Evolutionary conservation across 805 yeast species (phyloP), one percentile per base, ranked within the genome.

Genomic region (Peterozyma xylosa): DNA sequence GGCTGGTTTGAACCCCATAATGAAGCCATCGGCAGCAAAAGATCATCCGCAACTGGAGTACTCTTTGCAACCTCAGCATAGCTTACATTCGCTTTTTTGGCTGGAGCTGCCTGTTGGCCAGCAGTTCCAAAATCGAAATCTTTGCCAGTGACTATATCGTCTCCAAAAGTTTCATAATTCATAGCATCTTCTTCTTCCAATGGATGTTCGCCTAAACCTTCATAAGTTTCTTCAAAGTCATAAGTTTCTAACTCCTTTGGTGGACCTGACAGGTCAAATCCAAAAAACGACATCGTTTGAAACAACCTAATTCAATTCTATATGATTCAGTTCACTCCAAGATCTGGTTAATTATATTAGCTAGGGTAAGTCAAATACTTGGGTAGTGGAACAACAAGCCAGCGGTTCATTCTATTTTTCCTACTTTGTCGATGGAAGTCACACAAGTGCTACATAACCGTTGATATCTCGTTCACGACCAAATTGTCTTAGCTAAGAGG

Each of bases 211-310:
- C 87, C 95, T 44, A 82, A 71, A 2, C 91, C 90, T 45, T 80
- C 86, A 60, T 85, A 86, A 15, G 91, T 80, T 32, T 88, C 95
- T 54, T 88, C 95, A 58, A 87, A 88, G 58, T 86, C 89, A 58
- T 77, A 70, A 9, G 75, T 64, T 39, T 71, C 70, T 35, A 54
- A 43, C 21, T 55, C 51, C 33, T 51, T 48, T 9, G 63, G 57
- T 10, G 67, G 53, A 9, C 66, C 76, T 14, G 68, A 57, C 17
- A 11, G 14, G 53, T 79, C 79, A 55, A 80, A 76, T 21, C 84
- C 86, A 60, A 80, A 80, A 56, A 80, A 80, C 35, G 87, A 80
- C 87, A 80, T 80, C 36, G n/a, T 32, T 17, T 11, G 7, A 21
- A 21, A 21, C 27, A 5, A 21, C 27, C 7, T 21, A 4, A 21